These are phyloP conservation scores for Acer saccharum DNA, from an alignment of 345 rosid genomes.

Conservation along the genomic window DNA sequence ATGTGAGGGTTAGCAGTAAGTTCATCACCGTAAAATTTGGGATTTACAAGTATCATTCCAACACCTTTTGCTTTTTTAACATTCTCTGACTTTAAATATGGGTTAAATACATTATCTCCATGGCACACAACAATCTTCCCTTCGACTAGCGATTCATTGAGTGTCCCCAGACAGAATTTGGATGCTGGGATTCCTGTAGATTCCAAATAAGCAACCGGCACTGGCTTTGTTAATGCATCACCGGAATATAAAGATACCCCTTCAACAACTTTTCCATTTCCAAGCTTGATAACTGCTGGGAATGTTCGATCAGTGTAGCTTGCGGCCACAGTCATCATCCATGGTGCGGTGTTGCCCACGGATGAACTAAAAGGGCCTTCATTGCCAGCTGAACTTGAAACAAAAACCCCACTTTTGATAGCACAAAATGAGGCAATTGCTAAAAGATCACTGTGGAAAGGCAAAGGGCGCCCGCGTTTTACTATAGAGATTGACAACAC, in stretches of 20 bases:
- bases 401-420: slow-evolving; percentile 55
- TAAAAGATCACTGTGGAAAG: slow-evolving; percentile 47
- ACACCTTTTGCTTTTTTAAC: slow-evolving; percentile 63
- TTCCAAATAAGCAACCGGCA: slow-evolving; percentile 48
- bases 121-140: slow-evolving; percentile 47
- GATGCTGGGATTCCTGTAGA: slow-evolving; percentile 55
- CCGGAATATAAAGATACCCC: slow-evolving; percentile 60
- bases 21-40: slow-evolving; percentile 46
- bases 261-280: slow-evolving; percentile 38
- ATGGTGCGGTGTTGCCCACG: slow-evolving; percentile 44
- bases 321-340: slow-evolving; percentile 91
- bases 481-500: slow-evolving; percentile 74
- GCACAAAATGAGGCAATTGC: slow-evolving; percentile 69
- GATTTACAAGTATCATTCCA: slow-evolving; percentile 62
- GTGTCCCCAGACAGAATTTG: slow-evolving; percentile 28
- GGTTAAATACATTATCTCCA: background rate
- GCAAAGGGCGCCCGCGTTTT: too few relatives aligned
- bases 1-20: slow-evolving; percentile 38
- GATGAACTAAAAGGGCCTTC: slow-evolving; percentile 43
- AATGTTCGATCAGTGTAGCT: slow-evolving; percentile 69
- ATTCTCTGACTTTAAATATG: slow-evolving; percentile 25
- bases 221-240: slow-evolving; percentile 26
- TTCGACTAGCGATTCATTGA: slow-evolving; percentile 31
- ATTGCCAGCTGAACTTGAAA: slow-evolving; percentile 81
- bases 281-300: slow-evolving; percentile 44